Evolutionary conservation across 129 eudicot species (phyloP), one percentile per base, ranked within the genome.

Genomic region (Saussurea involucrata): DNA sequence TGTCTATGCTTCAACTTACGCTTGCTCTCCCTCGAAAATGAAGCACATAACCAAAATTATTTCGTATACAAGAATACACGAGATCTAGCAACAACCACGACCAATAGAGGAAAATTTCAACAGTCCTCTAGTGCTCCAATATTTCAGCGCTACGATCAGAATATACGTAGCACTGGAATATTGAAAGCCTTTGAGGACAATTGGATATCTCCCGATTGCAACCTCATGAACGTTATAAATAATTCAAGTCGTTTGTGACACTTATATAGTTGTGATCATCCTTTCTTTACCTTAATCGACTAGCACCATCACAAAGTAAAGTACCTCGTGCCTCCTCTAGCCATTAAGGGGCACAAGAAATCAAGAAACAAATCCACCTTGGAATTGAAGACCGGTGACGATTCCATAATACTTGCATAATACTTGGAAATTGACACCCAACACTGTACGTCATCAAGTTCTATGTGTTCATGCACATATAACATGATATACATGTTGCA

Each of bases 151-250:
- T 8, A 8, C 44, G 0, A 13, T 28, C 24, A 1, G 29, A 27
- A 22, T 11, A 7, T 5, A 10, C 5, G n/a, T 32, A 18, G 21
- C 25, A 34, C 60, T 65, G 67, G 44, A 33, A 73, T 80, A 80
- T 80, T 80, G 83, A 78, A 72, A 31, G 66, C 78, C 83, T 63
- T 80, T 72, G 83, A 80, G 78, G 68, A 74, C 55, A 29, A 68
- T 72, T 80, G 37, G 3, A 27, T 42, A 78, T 60, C 76, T 77
- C 44, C 36, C 2, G 61, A 53, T 53, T 53, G 61, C 58, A 40
- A 53, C 24, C 61, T 53, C 24, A 53, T 17, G 24, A 53, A 53
- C n/a, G 61, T 53, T 53, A 53, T 53, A 53, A 1, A 53, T 53
- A 53, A n/a, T 53, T 53, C 22, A 66, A 25, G 24, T 0, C 0